phyloP scores from a whole-genome alignment of 1,139 yeast species.

The Taphrina betulina region DNA sequence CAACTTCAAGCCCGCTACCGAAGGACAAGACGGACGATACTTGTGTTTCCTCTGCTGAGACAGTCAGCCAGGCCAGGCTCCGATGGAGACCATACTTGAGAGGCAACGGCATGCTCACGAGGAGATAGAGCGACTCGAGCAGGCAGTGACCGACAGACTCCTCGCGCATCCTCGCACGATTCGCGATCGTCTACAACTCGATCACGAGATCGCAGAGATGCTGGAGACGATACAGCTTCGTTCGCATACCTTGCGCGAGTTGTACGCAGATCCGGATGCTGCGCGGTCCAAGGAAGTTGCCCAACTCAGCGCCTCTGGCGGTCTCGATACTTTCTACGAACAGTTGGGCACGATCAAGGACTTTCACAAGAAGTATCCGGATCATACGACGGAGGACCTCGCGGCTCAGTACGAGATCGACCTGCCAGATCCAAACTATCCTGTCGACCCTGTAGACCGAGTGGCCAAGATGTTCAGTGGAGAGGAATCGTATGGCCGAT shows the following conservation, averaged over 20 bases:
- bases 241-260: conserved; percentile 43
- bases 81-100: conserved; percentile 37
- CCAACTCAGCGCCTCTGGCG: conserved; percentile 35
- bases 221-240: conserved; percentile 52
- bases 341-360: conserved; percentile 46
- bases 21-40: too few relatives aligned
- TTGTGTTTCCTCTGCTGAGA: too few relatives aligned
- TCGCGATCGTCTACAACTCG: conserved; percentile 57
- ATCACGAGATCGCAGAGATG: conserved; percentile 65
- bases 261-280: conserved; percentile 39
- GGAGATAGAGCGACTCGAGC: conserved; percentile 53
- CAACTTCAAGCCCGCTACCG: too few relatives aligned
- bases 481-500: conserved; percentile 66
- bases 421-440: conserved; percentile 30
- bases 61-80: background rate
- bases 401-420: conserved; percentile 43
- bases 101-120: conserved; percentile 39
- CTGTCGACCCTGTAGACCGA: conserved; percentile 35
- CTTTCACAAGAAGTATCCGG: conserved; percentile 44
- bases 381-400: conserved; percentile 46
- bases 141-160: conserved; percentile 54
- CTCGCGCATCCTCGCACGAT: conserved; percentile 38
- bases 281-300: conserved; percentile 34
- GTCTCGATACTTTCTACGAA: conserved; percentile 51
- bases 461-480: conserved; percentile 55